These are phyloP conservation scores for Bifiguratus adelaidae DNA, from an alignment of 192 early-diverging fungal genomes.

Conservation along the genomic window DNA sequence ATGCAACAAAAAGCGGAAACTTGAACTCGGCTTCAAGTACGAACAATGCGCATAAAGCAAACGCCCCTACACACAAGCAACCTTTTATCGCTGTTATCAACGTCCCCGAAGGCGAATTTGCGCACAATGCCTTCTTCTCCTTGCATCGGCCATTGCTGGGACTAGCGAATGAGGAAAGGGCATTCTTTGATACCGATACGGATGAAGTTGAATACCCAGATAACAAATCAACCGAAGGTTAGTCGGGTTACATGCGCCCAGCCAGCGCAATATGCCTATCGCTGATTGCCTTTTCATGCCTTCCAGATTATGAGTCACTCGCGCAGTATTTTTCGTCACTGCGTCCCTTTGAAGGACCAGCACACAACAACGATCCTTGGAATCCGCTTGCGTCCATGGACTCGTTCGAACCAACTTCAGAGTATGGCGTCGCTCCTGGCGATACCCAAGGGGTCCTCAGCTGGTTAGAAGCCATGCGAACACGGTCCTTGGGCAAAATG, in stretches of 20 bases:
- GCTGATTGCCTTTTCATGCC: conserved; percentile 6
- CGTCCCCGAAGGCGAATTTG: conserved; percentile 31
- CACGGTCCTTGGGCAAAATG: too few species aligned
- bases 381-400: too few species aligned
- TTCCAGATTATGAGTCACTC: conserved; percentile 14
- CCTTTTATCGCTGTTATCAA: conserved; percentile 20
- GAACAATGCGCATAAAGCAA: not conserved
- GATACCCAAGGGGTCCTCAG: too few species aligned
- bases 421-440: too few species aligned
- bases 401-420: too few species aligned
- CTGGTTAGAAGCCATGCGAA: too few species aligned
- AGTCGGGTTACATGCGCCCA: not conserved
- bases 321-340: conserved; percentile 20
- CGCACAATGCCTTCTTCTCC: conserved; percentile 46
- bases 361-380: too few species aligned
- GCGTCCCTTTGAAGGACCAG: conserved; percentile 27
- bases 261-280: conserved; percentile 3
- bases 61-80: too few species aligned
- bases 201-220: not conserved
- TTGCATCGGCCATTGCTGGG: conserved; percentile 44
- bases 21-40: not conserved
- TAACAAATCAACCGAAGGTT: conserved; percentile 1
- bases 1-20: not conserved
- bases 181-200: conserved; percentile 3
- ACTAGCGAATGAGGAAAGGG: conserved; percentile 13